phyloP scores from a whole-genome alignment of 305 asterid species.

The Ajuga reptans region DNA sequence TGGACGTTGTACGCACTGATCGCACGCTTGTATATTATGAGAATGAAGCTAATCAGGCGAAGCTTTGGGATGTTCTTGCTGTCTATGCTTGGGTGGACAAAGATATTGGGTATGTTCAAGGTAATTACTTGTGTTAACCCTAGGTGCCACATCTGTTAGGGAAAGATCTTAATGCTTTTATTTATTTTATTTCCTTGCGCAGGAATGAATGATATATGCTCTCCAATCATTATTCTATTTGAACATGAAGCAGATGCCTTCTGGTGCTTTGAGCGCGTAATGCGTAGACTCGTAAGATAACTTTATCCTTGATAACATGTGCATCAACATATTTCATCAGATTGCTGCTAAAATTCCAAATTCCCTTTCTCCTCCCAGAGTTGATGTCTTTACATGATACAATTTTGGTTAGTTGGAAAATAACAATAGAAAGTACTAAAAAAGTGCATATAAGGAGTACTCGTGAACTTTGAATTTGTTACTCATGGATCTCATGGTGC shows the following conservation, averaged over 20 bases:
- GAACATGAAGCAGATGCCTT: conserved; percentile 96
- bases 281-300: conserved; percentile 80
- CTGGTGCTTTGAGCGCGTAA: conserved; percentile 97
- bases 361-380: neutral
- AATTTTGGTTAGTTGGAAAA: neutral
- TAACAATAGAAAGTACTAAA: neutral
- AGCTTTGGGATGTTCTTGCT: conserved; percentile 82
- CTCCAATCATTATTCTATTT: conserved; percentile 80
- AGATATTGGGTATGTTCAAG: conserved; percentile 98
- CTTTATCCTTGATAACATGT: conserved; percentile 11
- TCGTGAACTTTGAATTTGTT: neutral
- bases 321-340: neutral
- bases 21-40: conserved; percentile 72
- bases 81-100: conserved; percentile 90
- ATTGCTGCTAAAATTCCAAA: neutral
- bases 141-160: conserved; percentile 14
- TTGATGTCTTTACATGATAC: neutral
- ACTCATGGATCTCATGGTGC: neutral
- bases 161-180: conserved; percentile 23
- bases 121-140: conserved; percentile 35
- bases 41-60: conserved; percentile 68
- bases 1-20: conserved; percentile 93
- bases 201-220: conserved; percentile 99
- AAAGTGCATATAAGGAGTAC: neutral
- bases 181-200: conserved; percentile 26